These are phyloP conservation scores for Colletotrichum sp. DNA, from an alignment of 2,329 filamentous ascomycete genomes.

Conservation along the genomic window DNA sequence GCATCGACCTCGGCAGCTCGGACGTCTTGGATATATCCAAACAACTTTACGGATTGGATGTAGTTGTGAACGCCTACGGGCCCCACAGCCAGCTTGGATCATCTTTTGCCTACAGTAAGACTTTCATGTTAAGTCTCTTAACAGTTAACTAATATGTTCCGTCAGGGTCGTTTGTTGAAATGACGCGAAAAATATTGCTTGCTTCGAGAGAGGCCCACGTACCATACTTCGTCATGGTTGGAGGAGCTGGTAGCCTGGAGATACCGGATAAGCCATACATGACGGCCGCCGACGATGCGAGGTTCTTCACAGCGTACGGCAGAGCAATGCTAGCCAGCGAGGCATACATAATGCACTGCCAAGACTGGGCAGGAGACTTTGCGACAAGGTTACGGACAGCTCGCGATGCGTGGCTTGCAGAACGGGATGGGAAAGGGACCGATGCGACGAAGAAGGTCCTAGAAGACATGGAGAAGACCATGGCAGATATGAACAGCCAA, in stretches of 20 bases:
- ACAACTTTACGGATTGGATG: not conserved
- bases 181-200: not conserved
- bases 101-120: not conserved
- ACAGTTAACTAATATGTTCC: accelerated
- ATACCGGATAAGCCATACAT: not conserved
- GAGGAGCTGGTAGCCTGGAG: not conserved
- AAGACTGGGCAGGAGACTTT: not conserved
- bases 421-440: not conserved
- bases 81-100: not conserved
- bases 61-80: not conserved
- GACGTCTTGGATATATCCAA: not conserved
- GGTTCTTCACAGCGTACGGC: not conserved
- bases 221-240: not conserved
- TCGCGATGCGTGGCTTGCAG: not conserved
- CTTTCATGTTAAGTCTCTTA: accelerated
- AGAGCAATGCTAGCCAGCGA: not conserved
- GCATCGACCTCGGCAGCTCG: not conserved
- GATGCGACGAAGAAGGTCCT: not conserved
- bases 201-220: not conserved
- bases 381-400: not conserved
- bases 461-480: not conserved
- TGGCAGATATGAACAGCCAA: not conserved
- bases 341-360: not conserved
- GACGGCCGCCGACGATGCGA: not conserved
- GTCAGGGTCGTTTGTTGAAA: not conserved